Conservation (phyloP, 106 monocot species). For the Narthecium ossifragum region DNA sequence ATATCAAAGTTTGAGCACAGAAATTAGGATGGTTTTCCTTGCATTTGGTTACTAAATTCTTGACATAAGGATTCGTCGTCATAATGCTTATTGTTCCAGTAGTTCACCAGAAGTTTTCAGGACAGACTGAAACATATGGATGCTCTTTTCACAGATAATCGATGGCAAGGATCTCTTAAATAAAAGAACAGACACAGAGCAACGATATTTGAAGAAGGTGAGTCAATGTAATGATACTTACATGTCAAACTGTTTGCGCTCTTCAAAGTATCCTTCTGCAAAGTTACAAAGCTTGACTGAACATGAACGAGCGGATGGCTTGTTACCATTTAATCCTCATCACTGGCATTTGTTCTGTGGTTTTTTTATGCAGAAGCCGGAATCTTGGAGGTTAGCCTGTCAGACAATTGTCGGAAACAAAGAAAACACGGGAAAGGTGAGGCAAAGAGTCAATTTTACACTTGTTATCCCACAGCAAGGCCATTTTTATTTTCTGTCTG, state of each 20-base stretch:
- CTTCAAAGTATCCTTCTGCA: background rate
- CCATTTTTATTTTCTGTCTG: background rate
- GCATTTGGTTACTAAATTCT: background rate
- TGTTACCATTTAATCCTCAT: background rate
- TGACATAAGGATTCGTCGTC: too few relatives aligned
- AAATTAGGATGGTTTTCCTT: background rate
- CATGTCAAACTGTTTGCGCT: too few relatives aligned
- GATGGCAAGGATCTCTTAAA: conserved; percentile 82
- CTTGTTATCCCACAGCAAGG: background rate
- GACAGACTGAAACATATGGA: too few relatives aligned
- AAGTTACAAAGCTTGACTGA: background rate
- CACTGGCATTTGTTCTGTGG: background rate
- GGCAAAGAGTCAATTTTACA: background rate
- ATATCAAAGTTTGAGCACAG: background rate
- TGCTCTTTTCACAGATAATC: conserved; percentile 66
- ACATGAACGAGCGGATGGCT: background rate
- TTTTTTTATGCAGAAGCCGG: conserved; percentile 62
- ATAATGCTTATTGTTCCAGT: too few relatives aligned
- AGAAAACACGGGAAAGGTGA: conserved; percentile 86
- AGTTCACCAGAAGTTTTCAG: too few relatives aligned
- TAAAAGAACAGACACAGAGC: conserved; percentile 73
- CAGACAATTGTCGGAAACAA: conserved; percentile 93
- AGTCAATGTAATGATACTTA: too few relatives aligned
- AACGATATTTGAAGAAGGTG: conserved; percentile 79
- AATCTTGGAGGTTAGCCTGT: conserved; percentile 92